A percentile compares a stretch with the other conserved stretches of the same genome.
Evolutionary conservation across 1,139 yeast species (phyloP).

Genomic region (Wickerhamomyces sp.): DNA sequence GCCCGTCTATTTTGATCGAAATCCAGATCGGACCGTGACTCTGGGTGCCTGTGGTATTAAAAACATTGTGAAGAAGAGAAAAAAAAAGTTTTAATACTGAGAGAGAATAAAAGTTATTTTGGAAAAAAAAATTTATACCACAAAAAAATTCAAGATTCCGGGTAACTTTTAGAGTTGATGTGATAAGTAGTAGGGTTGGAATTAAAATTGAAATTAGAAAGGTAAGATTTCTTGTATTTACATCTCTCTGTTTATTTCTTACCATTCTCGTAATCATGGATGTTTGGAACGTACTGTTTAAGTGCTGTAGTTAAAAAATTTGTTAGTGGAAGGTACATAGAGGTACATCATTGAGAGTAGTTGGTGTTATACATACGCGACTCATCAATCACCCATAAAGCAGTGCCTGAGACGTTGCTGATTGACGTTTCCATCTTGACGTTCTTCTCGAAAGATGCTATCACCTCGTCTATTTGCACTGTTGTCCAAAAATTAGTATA

Average conservation of each 20-base stretch:
- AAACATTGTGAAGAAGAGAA: constrained; percentile 61
- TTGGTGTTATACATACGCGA: constrained; percentile 25
- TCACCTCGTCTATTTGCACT: constrained; percentile 43
- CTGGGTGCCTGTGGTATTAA: constrained; percentile 75
- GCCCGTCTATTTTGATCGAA: constrained; percentile 28
- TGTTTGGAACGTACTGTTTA: constrained; percentile 49
- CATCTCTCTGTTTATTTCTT: constrained; percentile 14
- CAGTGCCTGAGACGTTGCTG: constrained; percentile 48
- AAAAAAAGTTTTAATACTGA: no score
- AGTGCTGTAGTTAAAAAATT: constrained; percentile 30
- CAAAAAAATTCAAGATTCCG: no score
- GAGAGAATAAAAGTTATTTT: no score
- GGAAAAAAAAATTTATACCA: no score
- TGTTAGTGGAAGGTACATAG: not conserved
- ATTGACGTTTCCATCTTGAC: constrained; percentile 53
- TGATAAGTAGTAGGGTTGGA: no score
- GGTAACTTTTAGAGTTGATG: not conserved
- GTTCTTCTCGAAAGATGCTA: constrained; percentile 47
- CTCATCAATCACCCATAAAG: constrained; percentile 55
- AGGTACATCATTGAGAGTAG: constrained; percentile 18
- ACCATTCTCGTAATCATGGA: constrained; percentile 51
- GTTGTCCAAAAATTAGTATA: no score
- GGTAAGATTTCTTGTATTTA: no score
- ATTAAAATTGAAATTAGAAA: no score
- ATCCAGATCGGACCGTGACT: constrained; percentile 59